Evolutionary conservation across 306 rosid species (phyloP), one percentile per base, ranked within the genome.

Genomic region (Rubus idaeus): DNA sequence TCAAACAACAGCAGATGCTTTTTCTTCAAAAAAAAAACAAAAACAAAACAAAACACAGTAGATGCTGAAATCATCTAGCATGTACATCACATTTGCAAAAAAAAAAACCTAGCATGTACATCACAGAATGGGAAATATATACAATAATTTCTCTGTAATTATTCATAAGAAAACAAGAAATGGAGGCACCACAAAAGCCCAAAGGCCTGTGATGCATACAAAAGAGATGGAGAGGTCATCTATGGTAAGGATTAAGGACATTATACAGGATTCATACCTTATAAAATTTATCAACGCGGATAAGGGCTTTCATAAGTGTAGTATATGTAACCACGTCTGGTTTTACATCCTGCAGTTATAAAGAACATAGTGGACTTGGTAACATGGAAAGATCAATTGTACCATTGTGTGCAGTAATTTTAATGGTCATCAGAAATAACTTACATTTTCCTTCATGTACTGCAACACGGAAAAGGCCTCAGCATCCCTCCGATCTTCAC

Each of bases 241-340:
- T 67, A 61, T 63, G 37, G 46, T 6, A 39, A 64, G 68, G 79
- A 14, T 58, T 64, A 67, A 53, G 47, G 67, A 23, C 52, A 78
- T 37, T 4, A 50, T 8, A 46, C 40, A 13, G 37, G 4, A 74
- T 62, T 58, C 20, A 30, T 84, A 94, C 98, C 97, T 91, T 85
- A 65, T 81, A 72, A 83, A 79, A 87, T 86, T 91, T 94, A 30
- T 88, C 97, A 26, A 88, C 97, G 23, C 93, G 96, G 73, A 91
- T 85, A 83, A 94, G 82, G 73, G 94, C 86, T 89, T 94, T 91
- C 96, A 94, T 94, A 35, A 94, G 97, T 0, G 98, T 94, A n/a
- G 98, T 94, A 79, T 88, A 94, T n/a, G 98, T 90, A 49, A 94
- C 85, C 60, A 94, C 98, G 80, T 94, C 98, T 69, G 97, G 94